A percentile compares a stretch with the other conserved stretches of the same genome.
phyloP scores from a whole-genome alignment of 78 protist genomes.

The Speleostelium caveatum region DNA sequence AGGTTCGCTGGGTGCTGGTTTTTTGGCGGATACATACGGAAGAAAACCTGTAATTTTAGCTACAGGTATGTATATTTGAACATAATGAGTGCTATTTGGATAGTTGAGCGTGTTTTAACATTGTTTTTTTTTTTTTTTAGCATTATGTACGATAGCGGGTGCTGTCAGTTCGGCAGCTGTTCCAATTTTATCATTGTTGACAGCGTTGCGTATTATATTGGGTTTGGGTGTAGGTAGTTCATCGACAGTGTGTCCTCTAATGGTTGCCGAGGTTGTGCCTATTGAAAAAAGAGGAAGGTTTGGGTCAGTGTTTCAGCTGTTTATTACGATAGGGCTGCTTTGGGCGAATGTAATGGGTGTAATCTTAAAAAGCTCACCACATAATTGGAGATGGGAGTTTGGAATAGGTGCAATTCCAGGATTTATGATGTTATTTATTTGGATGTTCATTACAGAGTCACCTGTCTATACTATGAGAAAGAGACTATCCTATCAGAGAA shows the following conservation, averaged over 20 bases:
- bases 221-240: constrained; percentile 73
- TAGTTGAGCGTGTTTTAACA: too few relatives aligned
- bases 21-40: constrained; percentile 48
- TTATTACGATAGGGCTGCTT: constrained; percentile 58
- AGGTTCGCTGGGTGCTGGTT: constrained; percentile 65
- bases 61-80: constrained; percentile 43
- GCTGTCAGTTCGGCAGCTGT: constrained; percentile 44
- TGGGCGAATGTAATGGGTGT: constrained; percentile 60
- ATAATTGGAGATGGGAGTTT: constrained; percentile 79
- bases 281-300: constrained; percentile 50
- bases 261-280: constrained; percentile 69
- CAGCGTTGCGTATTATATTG: constrained; percentile 13
- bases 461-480: constrained; percentile 28
- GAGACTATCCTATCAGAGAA: background rate
- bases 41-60: constrained; percentile 50
- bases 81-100: too few relatives aligned
- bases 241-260: constrained; percentile 52
- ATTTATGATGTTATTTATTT: constrained; percentile 9
- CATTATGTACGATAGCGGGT: constrained; percentile 37
- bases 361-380: constrained; percentile 13
- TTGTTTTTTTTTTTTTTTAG: background rate
- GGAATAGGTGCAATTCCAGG: constrained; percentile 61
- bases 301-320: constrained; percentile 61
- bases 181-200: background rate
- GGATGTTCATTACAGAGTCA: constrained; percentile 53